Evolutionary conservation across 176 grass and related monocot genomes (phyloP).

Genomic region (Calamus simplicifolius): DNA sequence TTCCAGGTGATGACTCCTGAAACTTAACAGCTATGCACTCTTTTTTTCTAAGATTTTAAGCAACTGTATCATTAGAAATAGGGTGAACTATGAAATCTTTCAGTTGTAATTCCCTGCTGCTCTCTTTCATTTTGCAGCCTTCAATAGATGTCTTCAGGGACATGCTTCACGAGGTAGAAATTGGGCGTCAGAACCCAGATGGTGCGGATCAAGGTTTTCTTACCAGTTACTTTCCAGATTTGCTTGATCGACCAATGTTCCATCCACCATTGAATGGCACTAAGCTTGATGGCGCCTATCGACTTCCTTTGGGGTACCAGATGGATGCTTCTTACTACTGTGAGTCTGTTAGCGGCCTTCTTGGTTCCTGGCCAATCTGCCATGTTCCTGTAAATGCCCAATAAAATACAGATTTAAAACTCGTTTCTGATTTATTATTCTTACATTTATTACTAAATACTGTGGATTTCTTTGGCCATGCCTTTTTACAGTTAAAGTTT

Average conservation of each 20-base stretch:
- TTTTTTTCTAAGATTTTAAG: too few species aligned
- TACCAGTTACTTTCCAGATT: slow-evolving; percentile 75
- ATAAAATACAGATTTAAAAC: background rate
- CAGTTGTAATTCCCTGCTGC: background rate
- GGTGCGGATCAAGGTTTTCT: slow-evolving; percentile 95
- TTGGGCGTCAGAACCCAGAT: slow-evolving; percentile 59
- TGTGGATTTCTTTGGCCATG: too few species aligned
- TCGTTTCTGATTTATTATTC: background rate
- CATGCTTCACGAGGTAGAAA: slow-evolving; percentile 82
- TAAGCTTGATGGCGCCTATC: slow-evolving; percentile 80
- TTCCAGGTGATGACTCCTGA: too few species aligned
- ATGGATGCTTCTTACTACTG: slow-evolving; percentile 99
- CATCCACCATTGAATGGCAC: slow-evolving; percentile 72
- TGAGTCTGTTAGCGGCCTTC: slow-evolving; percentile 23
- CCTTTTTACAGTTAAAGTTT: too few species aligned
- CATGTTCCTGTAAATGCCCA: too few species aligned
- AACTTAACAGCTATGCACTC: too few species aligned
- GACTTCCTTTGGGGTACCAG: slow-evolving; percentile 92
- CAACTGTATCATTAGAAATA: too few species aligned
- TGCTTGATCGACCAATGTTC: slow-evolving; percentile 84
- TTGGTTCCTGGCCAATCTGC: too few species aligned
- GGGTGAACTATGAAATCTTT: background rate
- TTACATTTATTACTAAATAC: too few species aligned
- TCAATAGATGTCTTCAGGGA: slow-evolving; percentile 82
- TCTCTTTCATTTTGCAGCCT: slow-evolving; percentile 40